A percentile compares a stretch with the other conserved stretches of the same genome.
These are phyloP conservation scores for Suillus clintonianus DNA, from an alignment of 768 basidiomycete species.

Conservation along the genomic window DNA sequence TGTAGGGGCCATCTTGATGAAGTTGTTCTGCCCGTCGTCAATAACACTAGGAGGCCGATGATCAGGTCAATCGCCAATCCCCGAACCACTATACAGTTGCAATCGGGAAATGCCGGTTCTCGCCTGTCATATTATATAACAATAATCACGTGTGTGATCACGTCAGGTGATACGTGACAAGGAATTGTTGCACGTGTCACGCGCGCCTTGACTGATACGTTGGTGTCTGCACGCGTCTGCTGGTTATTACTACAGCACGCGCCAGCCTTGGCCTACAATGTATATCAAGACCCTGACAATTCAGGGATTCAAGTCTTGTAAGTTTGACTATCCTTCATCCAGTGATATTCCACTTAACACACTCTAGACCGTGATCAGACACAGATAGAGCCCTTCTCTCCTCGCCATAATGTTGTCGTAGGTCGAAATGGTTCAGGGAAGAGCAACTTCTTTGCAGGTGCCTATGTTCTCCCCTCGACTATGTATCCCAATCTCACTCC, in stretches of 20 bases:
- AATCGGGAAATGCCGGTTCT: background rate
- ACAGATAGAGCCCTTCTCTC: conserved; percentile 92
- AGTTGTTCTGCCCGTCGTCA: conserved; percentile 1
- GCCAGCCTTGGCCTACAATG: conserved; percentile 43
- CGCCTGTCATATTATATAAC: background rate
- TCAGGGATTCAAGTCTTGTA: conserved; percentile 98
- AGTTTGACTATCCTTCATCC: conserved; percentile 20
- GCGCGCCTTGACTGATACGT: background rate
- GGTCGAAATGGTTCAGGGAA: conserved; percentile 98
- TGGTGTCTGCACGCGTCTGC: background rate
- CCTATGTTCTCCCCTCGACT: conserved; percentile 21
- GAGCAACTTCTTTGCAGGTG: conserved; percentile 97
- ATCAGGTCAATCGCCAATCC: background rate
- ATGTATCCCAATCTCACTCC: background rate
- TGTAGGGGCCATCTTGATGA: conserved; percentile 17
- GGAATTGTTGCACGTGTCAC: background rate
- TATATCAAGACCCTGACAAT: conserved; percentile 89
- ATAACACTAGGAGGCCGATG: background rate
- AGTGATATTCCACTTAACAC: background rate
- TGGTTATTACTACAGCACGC: background rate
- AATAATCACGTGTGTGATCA: background rate
- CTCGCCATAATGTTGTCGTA: conserved; percentile 94
- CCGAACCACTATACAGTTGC: background rate
- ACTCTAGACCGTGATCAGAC: conserved; percentile 79
- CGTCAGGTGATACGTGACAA: background rate